Evolutionary conservation across 2,329 filamentous ascomycete genomes (phyloP), one percentile per base, ranked within the genome.

Genomic region (Alternaria brassicae): DNA sequence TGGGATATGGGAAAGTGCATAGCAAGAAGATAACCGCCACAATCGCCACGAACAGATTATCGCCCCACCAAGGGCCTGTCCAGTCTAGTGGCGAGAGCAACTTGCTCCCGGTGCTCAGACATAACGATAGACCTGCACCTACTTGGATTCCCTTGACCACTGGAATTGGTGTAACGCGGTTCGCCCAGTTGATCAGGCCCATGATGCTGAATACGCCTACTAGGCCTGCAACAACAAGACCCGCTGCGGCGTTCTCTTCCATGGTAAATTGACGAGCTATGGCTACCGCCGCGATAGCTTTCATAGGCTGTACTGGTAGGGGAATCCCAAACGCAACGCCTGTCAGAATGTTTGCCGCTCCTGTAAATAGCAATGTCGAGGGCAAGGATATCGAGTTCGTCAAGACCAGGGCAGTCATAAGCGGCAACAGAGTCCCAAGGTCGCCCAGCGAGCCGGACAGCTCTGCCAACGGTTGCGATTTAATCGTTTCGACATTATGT

Each of bases 101-200:
- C 0, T 84, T 82, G 2, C 72, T 70, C 3, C 91, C 92, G 7
- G 92, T 91, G 12, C 91, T 90, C 57, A 96, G 84, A 53, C 93
- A 86, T 15, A 98, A 84, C 15, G 90, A 92, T 47, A 98, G 82
- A 1, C 94, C 94, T 4, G 94, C 94, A 36, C 94, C 94, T 47
- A 97, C 87, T 78, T 98, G 95, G 66, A 98, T 97, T 28, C 94
- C 94, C 75, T 96, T 97, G 53, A 98, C 89, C 0, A 98, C 90
- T 0, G 93, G 91, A 13, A 93, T 86, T 0, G 94, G 94, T 8
- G 96, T 90, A 13, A 88, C 82, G n/a, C 82, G 80, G 8, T 91
- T 89, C 51, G 92, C 88, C 84, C 88, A 90, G 57, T 84, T 84
- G 30, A 97, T 81, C n/a, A 95, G 79, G 0, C 94, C 92, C 0